Percentiles rank a stretch among this genome's conserved stretches.
Evolutionary conservation across 176 grass and related monocot species (phyloP).

Genomic region (Chloris gayana): DNA sequence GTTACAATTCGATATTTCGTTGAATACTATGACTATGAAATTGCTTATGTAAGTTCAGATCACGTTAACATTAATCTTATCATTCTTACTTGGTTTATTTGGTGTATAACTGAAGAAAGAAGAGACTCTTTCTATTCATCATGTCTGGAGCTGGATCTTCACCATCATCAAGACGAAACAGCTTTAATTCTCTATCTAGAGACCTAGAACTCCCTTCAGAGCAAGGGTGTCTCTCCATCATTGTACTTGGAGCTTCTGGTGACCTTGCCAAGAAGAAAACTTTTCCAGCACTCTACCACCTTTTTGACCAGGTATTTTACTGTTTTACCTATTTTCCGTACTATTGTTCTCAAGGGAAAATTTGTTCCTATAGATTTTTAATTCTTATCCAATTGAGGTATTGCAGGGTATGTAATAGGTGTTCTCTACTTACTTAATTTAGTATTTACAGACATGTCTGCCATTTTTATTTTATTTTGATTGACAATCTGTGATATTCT

Average conservation of each 20-base stretch:
- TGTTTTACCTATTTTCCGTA: conserved; percentile 9
- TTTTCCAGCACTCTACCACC: conserved; percentile 93
- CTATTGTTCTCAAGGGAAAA: neutral
- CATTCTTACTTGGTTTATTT: conserved; percentile 41
- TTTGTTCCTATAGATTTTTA: conserved; percentile 18
- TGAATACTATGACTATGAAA: neutral
- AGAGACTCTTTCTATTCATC: conserved; percentile 31
- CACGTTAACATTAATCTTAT: neutral
- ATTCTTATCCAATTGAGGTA: conserved; percentile 28
- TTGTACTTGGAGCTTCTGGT: conserved; percentile 97
- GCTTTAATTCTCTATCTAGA: conserved; percentile 71
- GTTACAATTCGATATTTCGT: conserved; percentile 11
- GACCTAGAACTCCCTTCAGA: conserved; percentile 58
- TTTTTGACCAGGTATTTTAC: conserved; percentile 82
- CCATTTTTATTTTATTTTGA: neutral
- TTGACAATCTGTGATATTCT: neutral
- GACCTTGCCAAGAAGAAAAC: conserved; percentile 99
- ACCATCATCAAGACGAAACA: conserved; percentile 62
- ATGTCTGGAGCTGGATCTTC: conserved; percentile 70
- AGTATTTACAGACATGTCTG: neutral
- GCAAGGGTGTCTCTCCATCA: conserved; percentile 73
- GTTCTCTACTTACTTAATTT: conserved; percentile 13
- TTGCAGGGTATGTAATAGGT: conserved; percentile 16
- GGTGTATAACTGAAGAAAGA: conserved; percentile 45
- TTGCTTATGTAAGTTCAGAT: conserved; percentile 12